Percentiles rank a stretch among this genome's conserved stretches.
Evolutionary conservation across 1,139 yeast genomes (phyloP).

Genomic region (Protomyces arabidopsidicola): DNA sequence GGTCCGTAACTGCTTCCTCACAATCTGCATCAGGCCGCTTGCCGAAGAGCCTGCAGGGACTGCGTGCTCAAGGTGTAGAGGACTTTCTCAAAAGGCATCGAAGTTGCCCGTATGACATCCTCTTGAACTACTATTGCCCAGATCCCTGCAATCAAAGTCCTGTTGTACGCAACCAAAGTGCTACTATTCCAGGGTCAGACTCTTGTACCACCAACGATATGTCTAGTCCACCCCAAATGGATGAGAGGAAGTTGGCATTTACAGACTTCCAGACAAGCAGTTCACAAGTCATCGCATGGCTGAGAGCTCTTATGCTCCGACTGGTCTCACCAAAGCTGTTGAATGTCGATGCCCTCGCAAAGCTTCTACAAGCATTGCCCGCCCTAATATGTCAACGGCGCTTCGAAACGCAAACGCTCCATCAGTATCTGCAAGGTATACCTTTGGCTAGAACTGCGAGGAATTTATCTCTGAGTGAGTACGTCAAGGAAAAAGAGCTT

Average conservation of each 20-base stretch:
- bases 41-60: too few relatives aligned
- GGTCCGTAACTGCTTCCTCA: not conserved
- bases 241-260: not conserved
- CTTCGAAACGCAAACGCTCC: conserved; percentile 38
- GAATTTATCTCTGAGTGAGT: conserved; percentile 32
- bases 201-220: too few relatives aligned
- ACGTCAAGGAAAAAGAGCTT: conserved; percentile 35
- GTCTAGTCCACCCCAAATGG: too few relatives aligned
- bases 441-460: conserved; percentile 36
- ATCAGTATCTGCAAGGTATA: conserved; percentile 40
- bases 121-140: conserved; percentile 34
- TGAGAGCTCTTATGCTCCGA: conserved; percentile 38
- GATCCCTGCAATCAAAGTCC: not conserved
- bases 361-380: conserved; percentile 33
- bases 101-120: conserved; percentile 32
- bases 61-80: not conserved
- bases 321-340: not conserved
- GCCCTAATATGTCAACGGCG: conserved; percentile 42
- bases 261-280: conserved; percentile 1
- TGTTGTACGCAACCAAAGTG: too few relatives aligned
- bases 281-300: conserved; percentile 36
- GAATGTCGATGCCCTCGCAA: not conserved
- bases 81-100: conserved; percentile 28
- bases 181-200: too few relatives aligned
- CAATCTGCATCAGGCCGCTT: not conserved